phyloP scores from a whole-genome alignment of 2,329 filamentous ascomycete species.

The Didymella exigua region DNA sequence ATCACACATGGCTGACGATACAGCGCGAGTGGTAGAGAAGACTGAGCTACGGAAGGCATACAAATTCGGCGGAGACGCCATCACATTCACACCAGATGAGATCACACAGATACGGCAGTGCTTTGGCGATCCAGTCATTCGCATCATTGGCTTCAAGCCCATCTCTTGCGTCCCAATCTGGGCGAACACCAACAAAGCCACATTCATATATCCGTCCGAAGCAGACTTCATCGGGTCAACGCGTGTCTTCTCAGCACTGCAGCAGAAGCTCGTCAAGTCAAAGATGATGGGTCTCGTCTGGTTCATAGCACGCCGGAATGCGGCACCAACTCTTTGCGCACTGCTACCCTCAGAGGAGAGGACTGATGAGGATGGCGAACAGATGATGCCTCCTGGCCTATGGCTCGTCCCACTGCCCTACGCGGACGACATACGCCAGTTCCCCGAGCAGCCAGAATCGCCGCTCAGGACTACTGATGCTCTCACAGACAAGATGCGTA shows the following conservation, averaged over 20 bases:
- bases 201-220: slow-evolving; percentile 93
- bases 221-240: slow-evolving; percentile 89
- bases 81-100: slow-evolving; percentile 85
- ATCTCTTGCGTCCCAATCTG: slow-evolving; percentile 75
- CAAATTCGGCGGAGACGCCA: slow-evolving; percentile 90
- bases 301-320: slow-evolving; percentile 83
- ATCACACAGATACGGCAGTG: slow-evolving; percentile 72
- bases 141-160: slow-evolving; percentile 93
- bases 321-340: slow-evolving; percentile 78
- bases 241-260: slow-evolving; percentile 87
- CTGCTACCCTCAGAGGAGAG: slow-evolving; percentile 76
- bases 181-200: slow-evolving; percentile 84
- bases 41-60: slow-evolving; percentile 87
- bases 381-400: slow-evolving; percentile 78
- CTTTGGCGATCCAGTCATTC: slow-evolving; percentile 82
- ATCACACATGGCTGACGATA: slow-evolving; percentile 77
- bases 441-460: slow-evolving; percentile 65
- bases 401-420: slow-evolving; percentile 90
- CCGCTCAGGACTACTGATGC: slow-evolving; percentile 61
- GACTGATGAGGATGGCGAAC: slow-evolving; percentile 66
- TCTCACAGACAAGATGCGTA: slow-evolving; percentile 81
- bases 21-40: slow-evolving; percentile 76
- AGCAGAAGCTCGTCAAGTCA: slow-evolving; percentile 80
- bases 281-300: slow-evolving; percentile 86
- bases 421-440: slow-evolving; percentile 82